Conservation (phyloP, 2,329 filamentous ascomycete genomes). For the Ophiostoma angusticollis region DNA sequence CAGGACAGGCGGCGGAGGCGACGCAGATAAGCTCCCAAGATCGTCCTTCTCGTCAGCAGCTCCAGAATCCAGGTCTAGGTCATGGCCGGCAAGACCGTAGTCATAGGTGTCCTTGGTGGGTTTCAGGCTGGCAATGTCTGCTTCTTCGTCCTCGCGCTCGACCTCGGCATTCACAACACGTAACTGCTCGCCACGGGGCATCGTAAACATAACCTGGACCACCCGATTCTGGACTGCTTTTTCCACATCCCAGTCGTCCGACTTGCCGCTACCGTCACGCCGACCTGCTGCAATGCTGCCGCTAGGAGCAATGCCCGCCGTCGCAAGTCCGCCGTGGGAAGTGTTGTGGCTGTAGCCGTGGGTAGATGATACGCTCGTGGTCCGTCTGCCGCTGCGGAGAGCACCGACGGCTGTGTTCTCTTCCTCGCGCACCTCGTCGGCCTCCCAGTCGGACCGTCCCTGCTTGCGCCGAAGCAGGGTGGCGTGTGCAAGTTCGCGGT, state of each 20-base stretch:
- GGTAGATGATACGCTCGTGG: conserved; percentile 3
- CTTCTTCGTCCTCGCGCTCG: conserved; percentile 20
- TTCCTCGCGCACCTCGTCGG: conserved; percentile 41
- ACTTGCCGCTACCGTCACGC: conserved; percentile 14
- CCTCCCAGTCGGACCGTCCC: conserved; percentile 42
- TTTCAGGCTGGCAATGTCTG: conserved; percentile 5
- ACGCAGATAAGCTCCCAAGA: conserved; percentile 3
- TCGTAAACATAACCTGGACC: conserved; percentile 84
- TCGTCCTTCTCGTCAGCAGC: neutral
- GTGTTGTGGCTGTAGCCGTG: conserved; percentile 3
- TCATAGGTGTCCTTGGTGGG: conserved; percentile 2
- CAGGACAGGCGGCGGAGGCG: conserved; percentile 6
- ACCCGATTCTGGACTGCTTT: conserved; percentile 55
- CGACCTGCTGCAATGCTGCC: conserved; percentile 10
- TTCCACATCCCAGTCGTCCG: conserved; percentile 64
- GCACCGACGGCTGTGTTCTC: conserved; percentile 12
- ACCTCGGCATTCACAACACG: conserved; percentile 76
- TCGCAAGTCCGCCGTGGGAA: conserved; percentile 13
- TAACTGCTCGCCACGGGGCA: conserved; percentile 69
- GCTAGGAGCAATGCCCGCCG: conserved; percentile 29
- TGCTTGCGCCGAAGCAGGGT: conserved; percentile 40
- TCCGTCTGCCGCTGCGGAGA: conserved; percentile 7
- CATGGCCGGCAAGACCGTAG: conserved; percentile 1
- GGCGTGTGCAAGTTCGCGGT: conserved; percentile 27
- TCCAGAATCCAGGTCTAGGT: neutral